These are phyloP conservation scores for Musa schizocarpa DNA, from an alignment of 176 grass and related monocot genomes.

Conservation along the genomic window DNA sequence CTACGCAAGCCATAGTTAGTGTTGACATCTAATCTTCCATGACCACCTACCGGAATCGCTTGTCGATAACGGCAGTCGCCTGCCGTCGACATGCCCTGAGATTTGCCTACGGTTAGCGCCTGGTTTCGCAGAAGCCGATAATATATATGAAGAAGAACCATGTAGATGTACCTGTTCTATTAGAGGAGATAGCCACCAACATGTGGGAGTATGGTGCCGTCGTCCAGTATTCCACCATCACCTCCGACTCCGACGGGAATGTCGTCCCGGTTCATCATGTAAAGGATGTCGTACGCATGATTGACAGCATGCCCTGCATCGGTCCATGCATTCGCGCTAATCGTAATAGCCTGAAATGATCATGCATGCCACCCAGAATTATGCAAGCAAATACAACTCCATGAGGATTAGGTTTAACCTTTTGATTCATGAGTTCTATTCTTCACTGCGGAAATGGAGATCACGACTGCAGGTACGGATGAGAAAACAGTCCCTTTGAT, in stretches of 20 bases:
- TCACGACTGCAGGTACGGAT: too few species aligned
- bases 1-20: too few species aligned
- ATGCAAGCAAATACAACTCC: not conserved
- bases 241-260: conserved; percentile 61
- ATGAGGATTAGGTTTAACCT: not conserved
- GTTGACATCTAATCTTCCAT: too few species aligned
- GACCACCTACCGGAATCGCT: too few species aligned
- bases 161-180: conserved; percentile 29
- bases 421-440: too few species aligned
- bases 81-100: too few species aligned
- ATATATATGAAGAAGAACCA: too few species aligned
- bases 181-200: conserved; percentile 69
- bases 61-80: too few species aligned
- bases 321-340: conserved; percentile 56
- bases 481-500: too few species aligned
- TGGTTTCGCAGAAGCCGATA: too few species aligned
- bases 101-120: too few species aligned
- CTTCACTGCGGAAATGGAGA: too few species aligned
- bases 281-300: conserved; percentile 64
- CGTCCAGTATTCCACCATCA: conserved; percentile 67
- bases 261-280: conserved; percentile 86
- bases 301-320: conserved; percentile 78
- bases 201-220: conserved; percentile 46
- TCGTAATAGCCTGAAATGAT: conserved; percentile 47
- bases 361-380: not conserved